Percentiles rank a stretch among this genome's conserved stretches.
These are phyloP conservation scores for Nakataea oryzae DNA, from an alignment of 2,329 filamentous ascomycete genomes.

Conservation along the genomic window DNA sequence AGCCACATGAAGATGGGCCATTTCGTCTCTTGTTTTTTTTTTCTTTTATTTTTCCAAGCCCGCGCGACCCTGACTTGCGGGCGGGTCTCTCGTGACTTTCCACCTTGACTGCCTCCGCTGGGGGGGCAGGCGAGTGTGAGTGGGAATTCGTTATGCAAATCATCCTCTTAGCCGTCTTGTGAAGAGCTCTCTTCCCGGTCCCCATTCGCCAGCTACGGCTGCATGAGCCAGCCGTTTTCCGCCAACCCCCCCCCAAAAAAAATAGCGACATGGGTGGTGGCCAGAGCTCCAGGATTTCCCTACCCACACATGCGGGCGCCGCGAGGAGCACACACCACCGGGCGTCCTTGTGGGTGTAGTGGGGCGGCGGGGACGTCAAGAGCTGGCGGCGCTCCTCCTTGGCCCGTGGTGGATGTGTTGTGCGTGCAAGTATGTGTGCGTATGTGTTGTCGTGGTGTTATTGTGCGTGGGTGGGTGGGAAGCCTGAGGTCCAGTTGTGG, in stretches of 20 bases:
- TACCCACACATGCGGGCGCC: too few species aligned
- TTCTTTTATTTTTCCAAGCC: neutral
- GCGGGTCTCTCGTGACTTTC: neutral
- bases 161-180: neutral
- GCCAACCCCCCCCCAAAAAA: too few species aligned
- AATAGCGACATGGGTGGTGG: neutral
- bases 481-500: neutral
- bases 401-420: neutral
- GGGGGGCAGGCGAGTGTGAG: neutral
- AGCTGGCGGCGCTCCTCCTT: neutral
- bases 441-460: neutral
- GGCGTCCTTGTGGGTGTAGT: neutral
- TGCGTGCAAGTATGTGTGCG: too few species aligned
- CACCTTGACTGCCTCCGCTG: neutral
- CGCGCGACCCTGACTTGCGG: neutral
- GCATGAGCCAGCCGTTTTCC: constrained; percentile 6
- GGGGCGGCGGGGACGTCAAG: neutral
- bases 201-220: constrained; percentile 4
- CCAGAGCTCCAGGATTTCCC: neutral
- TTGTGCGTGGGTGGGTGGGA: neutral
- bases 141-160: constrained; percentile 5
- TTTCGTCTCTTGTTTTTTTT: neutral
- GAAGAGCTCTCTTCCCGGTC: neutral
- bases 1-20: too few species aligned
- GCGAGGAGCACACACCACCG: too few species aligned